phyloP scores from a whole-genome alignment of 2,329 filamentous ascomycete genomes.

The Cadophora sp. region DNA sequence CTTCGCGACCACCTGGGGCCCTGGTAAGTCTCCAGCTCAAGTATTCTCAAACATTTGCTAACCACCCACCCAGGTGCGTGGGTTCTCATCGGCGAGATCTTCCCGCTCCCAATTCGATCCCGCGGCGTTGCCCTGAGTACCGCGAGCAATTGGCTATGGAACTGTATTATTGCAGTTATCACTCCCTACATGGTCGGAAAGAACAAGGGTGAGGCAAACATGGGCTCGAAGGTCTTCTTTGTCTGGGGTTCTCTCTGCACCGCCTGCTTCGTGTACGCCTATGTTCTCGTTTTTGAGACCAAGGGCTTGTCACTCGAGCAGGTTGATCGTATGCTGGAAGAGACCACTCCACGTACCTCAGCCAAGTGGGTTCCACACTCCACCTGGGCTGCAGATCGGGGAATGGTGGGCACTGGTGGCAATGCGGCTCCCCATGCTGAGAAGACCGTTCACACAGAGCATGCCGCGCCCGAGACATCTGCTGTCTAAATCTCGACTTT shows the following conservation, averaged over 20 bases:
- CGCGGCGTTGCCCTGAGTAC: constrained; percentile 71
- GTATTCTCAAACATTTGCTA: constrained; percentile 92
- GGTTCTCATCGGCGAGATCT: constrained; percentile 82
- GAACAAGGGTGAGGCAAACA: constrained; percentile 54
- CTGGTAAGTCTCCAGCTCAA: constrained; percentile 42
- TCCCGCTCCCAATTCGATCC: constrained; percentile 79
- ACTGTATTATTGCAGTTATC: too few species aligned
- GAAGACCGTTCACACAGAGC: too few species aligned
- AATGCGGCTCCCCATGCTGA: too few species aligned
- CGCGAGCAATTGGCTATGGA: too few species aligned
- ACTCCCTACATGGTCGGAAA: constrained; percentile 73
- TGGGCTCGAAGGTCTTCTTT: constrained; percentile 56
- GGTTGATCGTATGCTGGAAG: constrained; percentile 67
- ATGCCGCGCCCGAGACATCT: too few species aligned
- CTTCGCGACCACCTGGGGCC: too few species aligned
- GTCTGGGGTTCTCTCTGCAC: constrained; percentile 67
- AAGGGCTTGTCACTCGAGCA: constrained; percentile 76
- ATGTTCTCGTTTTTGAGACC: constrained; percentile 58
- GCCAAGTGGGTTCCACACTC: constrained; percentile 26
- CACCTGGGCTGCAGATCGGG: too few species aligned
- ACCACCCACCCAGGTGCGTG: constrained; percentile 74
- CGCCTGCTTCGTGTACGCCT: too few species aligned
- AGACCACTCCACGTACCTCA: constrained; percentile 49
- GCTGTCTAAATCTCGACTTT: too few species aligned
- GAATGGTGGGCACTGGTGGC: too few species aligned